phyloP scores from a whole-genome alignment of 148 eudicot species.

The Gaultheria prostrata region DNA sequence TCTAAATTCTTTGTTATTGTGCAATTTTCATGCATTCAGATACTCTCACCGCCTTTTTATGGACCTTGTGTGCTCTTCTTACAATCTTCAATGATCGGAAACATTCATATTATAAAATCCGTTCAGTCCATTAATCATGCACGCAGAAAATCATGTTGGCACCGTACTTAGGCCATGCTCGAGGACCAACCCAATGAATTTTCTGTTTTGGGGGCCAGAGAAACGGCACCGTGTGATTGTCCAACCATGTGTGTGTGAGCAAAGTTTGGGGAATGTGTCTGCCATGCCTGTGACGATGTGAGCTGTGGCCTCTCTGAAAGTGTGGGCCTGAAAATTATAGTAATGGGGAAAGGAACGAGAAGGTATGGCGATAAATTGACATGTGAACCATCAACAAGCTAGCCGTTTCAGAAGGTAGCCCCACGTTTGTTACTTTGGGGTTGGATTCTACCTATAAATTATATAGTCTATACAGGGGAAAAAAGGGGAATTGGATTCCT shows the following conservation, averaged over 20 bases:
- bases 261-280: slow-evolving; percentile 2
- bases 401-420: not conserved
- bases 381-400: not conserved
- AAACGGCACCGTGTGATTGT: not conserved
- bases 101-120: not conserved
- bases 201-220: not conserved
- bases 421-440: not conserved
- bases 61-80: not conserved
- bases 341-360: not conserved
- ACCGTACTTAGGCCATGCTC: not conserved
- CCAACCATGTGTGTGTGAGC: slow-evolving; percentile 1
- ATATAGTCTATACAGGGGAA: not conserved
- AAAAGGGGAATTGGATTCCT: not conserved
- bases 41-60: not conserved
- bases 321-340: not conserved
- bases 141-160: not conserved
- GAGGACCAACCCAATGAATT: not conserved
- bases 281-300: not conserved
- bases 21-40: not conserved
- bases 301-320: not conserved
- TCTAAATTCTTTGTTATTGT: not conserved
- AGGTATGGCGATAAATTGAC: slow-evolving; percentile 4
- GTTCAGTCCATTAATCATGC: not conserved
- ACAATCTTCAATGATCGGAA: not conserved
- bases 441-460: not conserved